Conservation (phyloP, 768 basidiomycete species). For the Kwoniella sp. region DNA sequence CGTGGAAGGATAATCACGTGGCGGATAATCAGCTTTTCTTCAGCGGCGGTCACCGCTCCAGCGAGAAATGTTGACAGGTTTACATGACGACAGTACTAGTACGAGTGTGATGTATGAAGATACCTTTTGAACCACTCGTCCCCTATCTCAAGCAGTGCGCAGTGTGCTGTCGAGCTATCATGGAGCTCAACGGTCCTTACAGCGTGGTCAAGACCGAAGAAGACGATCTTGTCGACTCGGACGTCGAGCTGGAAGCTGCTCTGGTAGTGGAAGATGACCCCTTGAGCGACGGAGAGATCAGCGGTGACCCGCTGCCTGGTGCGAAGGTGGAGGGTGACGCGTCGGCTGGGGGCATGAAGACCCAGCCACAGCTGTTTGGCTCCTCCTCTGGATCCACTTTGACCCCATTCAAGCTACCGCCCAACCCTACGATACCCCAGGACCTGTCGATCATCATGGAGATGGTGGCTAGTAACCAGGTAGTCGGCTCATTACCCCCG, state of each 20-base stretch:
- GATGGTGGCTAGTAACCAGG: conserved; percentile 37
- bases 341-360: background rate
- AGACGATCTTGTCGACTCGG: background rate
- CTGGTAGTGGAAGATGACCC: background rate
- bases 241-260: conserved; percentile 14
- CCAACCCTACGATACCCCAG: conserved; percentile 38
- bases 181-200: background rate
- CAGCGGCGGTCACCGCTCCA: too few relatives aligned
- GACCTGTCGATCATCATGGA: conserved; percentile 47
- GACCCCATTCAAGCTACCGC: conserved; percentile 19
- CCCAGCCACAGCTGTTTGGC: background rate
- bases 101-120: too few relatives aligned
- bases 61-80: too few relatives aligned
- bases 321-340: background rate
- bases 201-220: conserved; percentile 1
- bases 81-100: too few relatives aligned
- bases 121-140: too few relatives aligned
- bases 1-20: too few relatives aligned
- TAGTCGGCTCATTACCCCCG: conserved; percentile 33
- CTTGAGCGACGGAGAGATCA: background rate
- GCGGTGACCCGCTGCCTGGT: background rate
- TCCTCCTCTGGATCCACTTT: background rate
- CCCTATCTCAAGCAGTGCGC: too few relatives aligned
- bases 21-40: too few relatives aligned
- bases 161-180: too few relatives aligned